A percentile compares a stretch with the other conserved stretches of the same genome.
Conservation (phyloP, 352 stramenopile genomes). For the Albugo candida region DNA sequence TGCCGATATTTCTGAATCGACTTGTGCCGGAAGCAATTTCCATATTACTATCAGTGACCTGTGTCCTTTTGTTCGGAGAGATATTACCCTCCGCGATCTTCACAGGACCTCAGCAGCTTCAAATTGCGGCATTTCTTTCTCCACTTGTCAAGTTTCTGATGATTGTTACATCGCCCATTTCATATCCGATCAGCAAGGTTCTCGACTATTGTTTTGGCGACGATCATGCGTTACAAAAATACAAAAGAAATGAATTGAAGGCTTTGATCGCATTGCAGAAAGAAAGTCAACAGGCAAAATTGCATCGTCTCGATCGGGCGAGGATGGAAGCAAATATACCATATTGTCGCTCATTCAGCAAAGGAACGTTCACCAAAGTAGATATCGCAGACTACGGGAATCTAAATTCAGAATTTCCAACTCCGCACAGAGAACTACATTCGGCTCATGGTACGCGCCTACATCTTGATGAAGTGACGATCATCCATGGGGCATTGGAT, state of each 20-base stretch:
- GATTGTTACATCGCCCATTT: constrained; percentile 67
- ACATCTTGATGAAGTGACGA: constrained; percentile 79
- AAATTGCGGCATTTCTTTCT: constrained; percentile 61
- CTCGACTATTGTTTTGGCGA: constrained; percentile 78
- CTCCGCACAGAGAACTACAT: neutral
- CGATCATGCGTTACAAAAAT: constrained; percentile 50
- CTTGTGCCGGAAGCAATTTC: constrained; percentile 72
- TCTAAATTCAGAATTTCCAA: neutral
- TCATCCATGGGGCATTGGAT: constrained; percentile 82
- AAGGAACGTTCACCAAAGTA: neutral
- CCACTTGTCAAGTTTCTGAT: constrained; percentile 81
- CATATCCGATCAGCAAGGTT: constrained; percentile 80
- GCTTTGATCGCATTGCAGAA: constrained; percentile 68
- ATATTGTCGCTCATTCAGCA: neutral
- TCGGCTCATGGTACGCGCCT: constrained; percentile 22
- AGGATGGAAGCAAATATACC: constrained; percentile 1
- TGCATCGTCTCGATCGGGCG: constrained; percentile 12
- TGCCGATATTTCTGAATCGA: constrained; percentile 87
- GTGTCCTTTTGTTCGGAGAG: constrained; percentile 91
- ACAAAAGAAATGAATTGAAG: constrained; percentile 81
- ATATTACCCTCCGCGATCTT: constrained; percentile 93
- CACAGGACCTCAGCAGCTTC: constrained; percentile 85
- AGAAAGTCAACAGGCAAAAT: constrained; percentile 23
- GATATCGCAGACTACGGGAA: constrained; percentile 1
- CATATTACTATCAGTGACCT: constrained; percentile 90